Evolutionary conservation across 768 basidiomycete species (phyloP), one percentile per base, ranked within the genome.

Genomic region (Calvatia gigantea): DNA sequence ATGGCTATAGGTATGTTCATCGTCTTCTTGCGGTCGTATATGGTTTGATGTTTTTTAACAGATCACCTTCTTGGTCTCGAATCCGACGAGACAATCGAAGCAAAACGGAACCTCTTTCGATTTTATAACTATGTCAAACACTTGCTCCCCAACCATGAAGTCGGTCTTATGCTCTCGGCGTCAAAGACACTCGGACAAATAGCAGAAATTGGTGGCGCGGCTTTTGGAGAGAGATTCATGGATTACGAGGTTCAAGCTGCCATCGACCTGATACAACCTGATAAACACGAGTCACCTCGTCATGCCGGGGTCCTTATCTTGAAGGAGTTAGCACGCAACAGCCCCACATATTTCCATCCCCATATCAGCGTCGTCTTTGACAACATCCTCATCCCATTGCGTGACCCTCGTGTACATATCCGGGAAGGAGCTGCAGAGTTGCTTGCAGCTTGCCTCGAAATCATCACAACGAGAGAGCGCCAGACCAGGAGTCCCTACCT

Each of bases 261-360:
- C 4, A 86, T 94, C 28, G 87, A 86, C 60, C 73, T 90, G 57
- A 82, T 94, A 55, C 87, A 89, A 57, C 81, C 84, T 49, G 90
- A 90, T 69, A 85, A 86, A 59, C 80, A 83, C 58, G 96, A 98
- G 67, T 81, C 87, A 25, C 86, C 89, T 2, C 82, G 96, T 53
- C 96, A 97, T 70, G 93, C 93, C 0, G 95, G 94, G 0, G 94
- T 98, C 2, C 82, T 98, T 51, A 91, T 98, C 46, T 71, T 98
- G 35, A 95, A 95, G 71, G 95, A 97, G 70, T 79, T 99, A 38
- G 95, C 97, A 2, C 81, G 85, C 27, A 89, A 94, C 69, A 94
- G 89, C 59, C 89, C 92, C 0, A 83, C 78, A 6, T 87, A 94
- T 63, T 96, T 98, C 70, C 86, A 93, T 63, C 82, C 90, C 1